A percentile compares a stretch with the other conserved stretches of the same genome.
These are phyloP conservation scores for Salix exigua DNA, from an alignment of 345 rosid species.

Conservation along the genomic window DNA sequence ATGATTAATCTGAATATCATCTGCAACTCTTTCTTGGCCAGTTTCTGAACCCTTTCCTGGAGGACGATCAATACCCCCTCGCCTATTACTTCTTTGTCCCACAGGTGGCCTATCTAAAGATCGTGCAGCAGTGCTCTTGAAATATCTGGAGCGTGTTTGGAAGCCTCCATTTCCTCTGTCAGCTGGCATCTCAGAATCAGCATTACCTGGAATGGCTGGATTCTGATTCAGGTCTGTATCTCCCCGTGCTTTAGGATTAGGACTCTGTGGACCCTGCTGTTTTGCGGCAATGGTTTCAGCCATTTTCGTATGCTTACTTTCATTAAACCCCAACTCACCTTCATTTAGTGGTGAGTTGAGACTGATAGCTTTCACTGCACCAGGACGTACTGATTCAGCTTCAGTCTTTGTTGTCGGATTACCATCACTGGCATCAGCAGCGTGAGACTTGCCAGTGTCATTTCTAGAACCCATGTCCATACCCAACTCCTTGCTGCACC, in stretches of 20 bases:
- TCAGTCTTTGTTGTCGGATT: constrained; percentile 32
- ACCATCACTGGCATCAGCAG: constrained; percentile 2
- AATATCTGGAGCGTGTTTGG: constrained; percentile 26
- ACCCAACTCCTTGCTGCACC: not conserved
- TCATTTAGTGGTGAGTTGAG: constrained; percentile 39
- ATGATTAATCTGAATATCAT: not conserved
- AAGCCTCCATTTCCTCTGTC: constrained; percentile 43
- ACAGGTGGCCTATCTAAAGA: constrained; percentile 39
- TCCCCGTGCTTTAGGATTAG: constrained; percentile 19
- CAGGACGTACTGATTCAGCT: constrained; percentile 38
- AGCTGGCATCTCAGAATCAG: constrained; percentile 35
- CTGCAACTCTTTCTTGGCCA: constrained; percentile 18
- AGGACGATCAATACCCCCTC: constrained; percentile 20
- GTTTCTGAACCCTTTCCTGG: constrained; percentile 25
- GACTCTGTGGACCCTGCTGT: constrained; percentile 6
- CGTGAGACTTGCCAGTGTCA: constrained; percentile 21
- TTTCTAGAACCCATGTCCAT: constrained; percentile 44
- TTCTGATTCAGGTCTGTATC: constrained; percentile 30
- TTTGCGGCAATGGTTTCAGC: constrained; percentile 36
- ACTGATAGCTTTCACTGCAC: constrained; percentile 21
- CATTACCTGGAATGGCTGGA: constrained; percentile 22
- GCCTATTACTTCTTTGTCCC: constrained; percentile 54
- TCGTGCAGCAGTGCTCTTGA: constrained; percentile 33
- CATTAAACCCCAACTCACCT: no score
- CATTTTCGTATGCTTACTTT: constrained; percentile 30